phyloP scores from a whole-genome alignment of 2,329 filamentous ascomycete species.

The Apiospora pterosperma region DNA sequence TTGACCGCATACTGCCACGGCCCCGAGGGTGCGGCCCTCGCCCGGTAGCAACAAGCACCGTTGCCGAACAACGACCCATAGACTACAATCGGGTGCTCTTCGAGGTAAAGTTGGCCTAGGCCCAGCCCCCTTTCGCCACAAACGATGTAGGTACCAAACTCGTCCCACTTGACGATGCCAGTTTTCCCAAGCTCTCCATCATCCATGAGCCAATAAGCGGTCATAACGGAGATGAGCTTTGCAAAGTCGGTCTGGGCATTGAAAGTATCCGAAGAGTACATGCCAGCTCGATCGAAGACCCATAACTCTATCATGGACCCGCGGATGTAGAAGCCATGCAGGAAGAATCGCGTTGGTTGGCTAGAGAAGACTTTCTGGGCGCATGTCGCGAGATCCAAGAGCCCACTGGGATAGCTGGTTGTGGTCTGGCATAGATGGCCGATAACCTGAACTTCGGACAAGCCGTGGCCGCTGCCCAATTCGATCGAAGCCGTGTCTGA shows the following conservation, averaged over 20 bases:
- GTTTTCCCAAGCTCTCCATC: slow-evolving; percentile 22
- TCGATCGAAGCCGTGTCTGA: neutral
- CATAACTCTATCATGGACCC: slow-evolving; percentile 29
- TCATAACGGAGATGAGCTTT: slow-evolving; percentile 24
- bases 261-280: slow-evolving; percentile 28
- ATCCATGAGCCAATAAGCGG: slow-evolving; percentile 28
- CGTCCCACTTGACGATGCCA: slow-evolving; percentile 19
- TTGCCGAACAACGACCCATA: slow-evolving; percentile 21
- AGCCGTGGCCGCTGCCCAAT: slow-evolving; percentile 7
- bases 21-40: slow-evolving; percentile 18
- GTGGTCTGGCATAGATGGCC: slow-evolving; percentile 13
- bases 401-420: slow-evolving; percentile 14
- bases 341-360: slow-evolving; percentile 31
- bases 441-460: slow-evolving; percentile 17
- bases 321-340: slow-evolving; percentile 33
- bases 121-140: slow-evolving; percentile 12
- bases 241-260: slow-evolving; percentile 24
- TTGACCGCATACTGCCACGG: slow-evolving; percentile 27
- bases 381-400: slow-evolving; percentile 16
- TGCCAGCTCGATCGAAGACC: slow-evolving; percentile 34
- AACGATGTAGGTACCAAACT: slow-evolving; percentile 15
- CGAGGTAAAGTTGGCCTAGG: slow-evolving; percentile 24
- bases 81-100: slow-evolving; percentile 24
- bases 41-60: slow-evolving; percentile 30
- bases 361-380: slow-evolving; percentile 24